Evolutionary conservation across 2,329 filamentous ascomycete genomes (phyloP).

Genomic region (Penicillium fuscoglaucum): DNA sequence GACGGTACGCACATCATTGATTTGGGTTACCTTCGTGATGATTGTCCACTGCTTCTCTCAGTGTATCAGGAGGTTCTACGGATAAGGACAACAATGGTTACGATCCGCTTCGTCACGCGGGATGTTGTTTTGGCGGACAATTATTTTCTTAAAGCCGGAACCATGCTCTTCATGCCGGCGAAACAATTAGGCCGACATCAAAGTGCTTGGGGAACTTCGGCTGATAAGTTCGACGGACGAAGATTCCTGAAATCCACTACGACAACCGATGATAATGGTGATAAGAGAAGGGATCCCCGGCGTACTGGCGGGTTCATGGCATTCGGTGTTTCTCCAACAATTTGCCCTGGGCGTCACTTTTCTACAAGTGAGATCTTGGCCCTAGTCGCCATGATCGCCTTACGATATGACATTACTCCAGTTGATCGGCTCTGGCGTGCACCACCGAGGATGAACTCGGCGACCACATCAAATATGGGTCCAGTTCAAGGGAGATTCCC

Average conservation of each 20-base stretch:
- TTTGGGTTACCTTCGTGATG: neutral
- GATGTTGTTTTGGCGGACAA: neutral
- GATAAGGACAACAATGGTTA: neutral
- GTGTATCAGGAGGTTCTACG: neutral
- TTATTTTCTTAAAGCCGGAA: neutral
- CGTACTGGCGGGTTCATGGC: neutral
- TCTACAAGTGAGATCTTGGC: neutral
- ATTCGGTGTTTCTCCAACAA: neutral
- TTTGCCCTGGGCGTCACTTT: neutral
- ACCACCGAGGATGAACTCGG: neutral
- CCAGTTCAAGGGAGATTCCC: neutral
- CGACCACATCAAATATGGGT: neutral
- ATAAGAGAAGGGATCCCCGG: neutral
- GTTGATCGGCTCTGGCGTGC: neutral
- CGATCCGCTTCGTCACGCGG: neutral
- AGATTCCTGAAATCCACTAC: neutral
- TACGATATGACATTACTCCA: neutral
- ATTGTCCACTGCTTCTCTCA: neutral
- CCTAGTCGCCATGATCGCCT: neutral
- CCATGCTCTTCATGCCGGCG: neutral
- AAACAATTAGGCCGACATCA: neutral
- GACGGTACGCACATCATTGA: neutral
- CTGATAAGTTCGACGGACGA: neutral
- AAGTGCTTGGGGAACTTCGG: neutral
- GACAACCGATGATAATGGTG: neutral